Percentiles rank a stretch among this genome's conserved stretches.
phyloP scores from a whole-genome alignment of 106 monocot species.

The Phalaenopsis aphrodite region DNA sequence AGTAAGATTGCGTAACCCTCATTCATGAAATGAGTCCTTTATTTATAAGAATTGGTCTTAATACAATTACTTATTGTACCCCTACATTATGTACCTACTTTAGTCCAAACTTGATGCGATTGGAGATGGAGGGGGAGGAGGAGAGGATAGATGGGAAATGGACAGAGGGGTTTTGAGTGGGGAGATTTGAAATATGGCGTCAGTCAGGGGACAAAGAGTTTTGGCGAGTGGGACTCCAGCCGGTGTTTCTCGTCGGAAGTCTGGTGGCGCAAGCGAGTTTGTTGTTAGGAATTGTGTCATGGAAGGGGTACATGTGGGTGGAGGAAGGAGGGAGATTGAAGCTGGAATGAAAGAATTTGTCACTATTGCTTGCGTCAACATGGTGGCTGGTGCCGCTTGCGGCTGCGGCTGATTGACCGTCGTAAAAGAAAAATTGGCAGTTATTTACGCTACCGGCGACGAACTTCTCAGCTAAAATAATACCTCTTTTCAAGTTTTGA shows the following conservation, averaged over 20 bases:
- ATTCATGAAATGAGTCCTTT: too few relatives aligned
- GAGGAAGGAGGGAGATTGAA: conserved; percentile 75
- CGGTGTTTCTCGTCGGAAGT: conserved; percentile 56
- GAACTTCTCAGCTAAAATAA: too few relatives aligned
- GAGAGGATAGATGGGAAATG: conserved; percentile 48
- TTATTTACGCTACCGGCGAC: too few relatives aligned
- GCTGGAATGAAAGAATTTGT: conserved; percentile 81
- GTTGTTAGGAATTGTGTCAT: conserved; percentile 70
- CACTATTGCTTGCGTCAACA: conserved; percentile 73
- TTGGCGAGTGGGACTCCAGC: conserved; percentile 38
- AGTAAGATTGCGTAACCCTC: too few relatives aligned
- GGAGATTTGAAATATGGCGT: conserved; percentile 76
- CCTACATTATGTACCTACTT: too few relatives aligned
- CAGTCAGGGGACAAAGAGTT: conserved; percentile 64
- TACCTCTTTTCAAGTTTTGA: too few relatives aligned
- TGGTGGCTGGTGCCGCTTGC: conserved; percentile 25
- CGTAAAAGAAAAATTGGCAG: too few relatives aligned
- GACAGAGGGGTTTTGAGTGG: conserved; percentile 70
- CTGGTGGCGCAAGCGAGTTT: conserved; percentile 68
- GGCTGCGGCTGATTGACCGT: too few relatives aligned
- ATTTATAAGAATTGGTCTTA: too few relatives aligned
- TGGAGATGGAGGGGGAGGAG: conserved; percentile 35
- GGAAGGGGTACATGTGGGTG: conserved; percentile 66
- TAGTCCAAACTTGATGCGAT: too few relatives aligned
- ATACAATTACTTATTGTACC: too few relatives aligned